Base-by-base conservation (phyloP, 2,329 filamentous ascomycete species). In the Canariomyces notabilis region DNA sequence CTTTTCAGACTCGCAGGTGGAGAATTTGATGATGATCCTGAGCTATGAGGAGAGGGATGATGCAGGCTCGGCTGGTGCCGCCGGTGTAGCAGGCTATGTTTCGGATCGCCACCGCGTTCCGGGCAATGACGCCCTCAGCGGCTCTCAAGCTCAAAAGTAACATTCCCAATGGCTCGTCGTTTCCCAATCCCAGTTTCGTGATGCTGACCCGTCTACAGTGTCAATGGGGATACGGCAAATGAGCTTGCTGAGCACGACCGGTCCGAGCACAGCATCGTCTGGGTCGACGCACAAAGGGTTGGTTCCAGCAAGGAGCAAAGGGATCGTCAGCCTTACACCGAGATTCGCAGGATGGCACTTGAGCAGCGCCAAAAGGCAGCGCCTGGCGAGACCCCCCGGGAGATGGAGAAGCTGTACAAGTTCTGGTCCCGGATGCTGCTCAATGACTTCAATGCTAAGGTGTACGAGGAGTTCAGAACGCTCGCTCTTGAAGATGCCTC, bases 371-470 rank as follows among this genome's bases (percentile, higher is more conserved):
- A 61, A 26, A 43, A 51, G 5, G 63, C 64, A 26, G 51, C 61
- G 20, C 26, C 57, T 15, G 62, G 65, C 37, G 64, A 72, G 46
- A 65, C 62, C 32, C 74, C 77, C 39, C 68, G 72, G 50, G 75
- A 81, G 58, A 82, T 85, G 73, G 75, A 79, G 60, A 73, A 80
- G 48, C 74, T 87, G 22, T 89, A 88, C 68, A 75, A 81, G 53
- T 87, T 87, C 68, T 89, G 85, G 83, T 80, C 80, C 16, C 78
- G 84, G 62, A 87, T 85, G 61, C 73, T 89, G 53, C 75, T 81
- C 52, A 75, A 79, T 58, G 83, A 85, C 66, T 89, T 89, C 75
- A 86, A 89, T 64, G 72, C 75, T 48, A 72, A 71, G 61, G 86
- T 90, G 79, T 89, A 89, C 68, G 71, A 79, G 61, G 85, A 89